phyloP scores from a whole-genome alignment of 2,329 filamentous ascomycete genomes.

The Coleophoma cylindrospora region DNA sequence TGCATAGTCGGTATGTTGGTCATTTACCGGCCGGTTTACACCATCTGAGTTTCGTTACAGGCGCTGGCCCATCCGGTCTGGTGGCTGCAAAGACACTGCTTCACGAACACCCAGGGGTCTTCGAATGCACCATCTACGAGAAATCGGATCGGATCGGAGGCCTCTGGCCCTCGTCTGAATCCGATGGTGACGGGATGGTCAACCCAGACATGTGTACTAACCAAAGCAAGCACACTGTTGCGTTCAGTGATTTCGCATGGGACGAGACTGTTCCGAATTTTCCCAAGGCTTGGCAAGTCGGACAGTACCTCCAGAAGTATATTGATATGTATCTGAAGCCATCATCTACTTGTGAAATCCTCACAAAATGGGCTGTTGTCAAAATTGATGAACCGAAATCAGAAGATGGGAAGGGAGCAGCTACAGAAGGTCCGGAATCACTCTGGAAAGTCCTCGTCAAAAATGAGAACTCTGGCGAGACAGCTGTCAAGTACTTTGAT shows the following conservation, averaged over 20 bases:
- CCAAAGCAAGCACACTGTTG: conserved; percentile 71
- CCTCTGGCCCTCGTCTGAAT: conserved; percentile 61
- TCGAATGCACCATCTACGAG: conserved; percentile 69
- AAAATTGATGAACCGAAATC: not conserved
- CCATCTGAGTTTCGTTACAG: conserved; percentile 20
- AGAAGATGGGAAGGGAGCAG: not conserved
- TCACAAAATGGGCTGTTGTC: conserved; percentile 4
- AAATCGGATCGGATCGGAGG: conserved; percentile 62
- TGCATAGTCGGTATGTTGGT: not conserved
- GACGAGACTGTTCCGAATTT: conserved; percentile 54
- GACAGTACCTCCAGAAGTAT: conserved; percentile 65
- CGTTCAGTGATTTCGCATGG: conserved; percentile 71
- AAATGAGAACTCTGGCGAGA: not conserved
- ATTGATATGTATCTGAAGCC: conserved; percentile 41
- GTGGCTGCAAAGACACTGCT: conserved; percentile 70
- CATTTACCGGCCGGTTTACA: not conserved
- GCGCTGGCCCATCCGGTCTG: conserved; percentile 64
- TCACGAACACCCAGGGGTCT: conserved; percentile 50
- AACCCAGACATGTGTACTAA: conserved; percentile 69
- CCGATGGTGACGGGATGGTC: conserved; percentile 41
- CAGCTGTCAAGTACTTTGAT: conserved; percentile 47
- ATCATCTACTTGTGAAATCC: conserved; percentile 13
- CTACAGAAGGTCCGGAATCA: not conserved
- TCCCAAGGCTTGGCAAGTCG: conserved; percentile 73
- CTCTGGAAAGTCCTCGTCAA: conserved; percentile 14